These are phyloP conservation scores for Cryptococcus jaspeensis DNA, from an alignment of 1,284 basidiomycete genomes.

Conservation along the genomic window DNA sequence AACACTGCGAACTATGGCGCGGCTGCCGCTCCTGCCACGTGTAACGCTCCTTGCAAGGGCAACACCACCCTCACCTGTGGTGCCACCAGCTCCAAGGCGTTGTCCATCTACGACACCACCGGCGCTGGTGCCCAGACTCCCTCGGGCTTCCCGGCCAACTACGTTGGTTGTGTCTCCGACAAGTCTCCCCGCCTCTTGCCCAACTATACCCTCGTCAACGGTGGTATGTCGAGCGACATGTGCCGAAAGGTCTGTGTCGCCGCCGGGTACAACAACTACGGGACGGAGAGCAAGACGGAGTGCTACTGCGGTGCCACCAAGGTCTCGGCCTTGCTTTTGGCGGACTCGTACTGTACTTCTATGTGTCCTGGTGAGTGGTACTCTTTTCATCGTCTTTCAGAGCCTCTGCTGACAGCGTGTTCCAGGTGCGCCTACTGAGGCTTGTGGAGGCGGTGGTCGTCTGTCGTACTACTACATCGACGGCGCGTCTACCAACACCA, in stretches of 20 bases:
- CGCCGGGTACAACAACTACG: constrained; percentile 24
- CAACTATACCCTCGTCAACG: constrained; percentile 18
- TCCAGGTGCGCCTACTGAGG: constrained; percentile 9
- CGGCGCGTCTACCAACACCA: constrained; percentile 2
- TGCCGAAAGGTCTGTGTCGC: constrained; percentile 26
- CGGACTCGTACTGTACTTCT: constrained; percentile 23
- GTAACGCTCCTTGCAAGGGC: constrained; percentile 18
- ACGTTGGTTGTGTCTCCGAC: constrained; percentile 32
- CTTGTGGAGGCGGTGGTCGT: constrained; percentile 16
- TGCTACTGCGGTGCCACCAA: constrained; percentile 25
- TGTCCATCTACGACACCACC: constrained; percentile 33
- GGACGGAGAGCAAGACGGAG: constrained; percentile 25
- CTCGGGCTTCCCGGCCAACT: constrained; percentile 24
- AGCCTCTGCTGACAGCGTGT: not conserved
- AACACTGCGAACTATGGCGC: constrained; percentile 21
- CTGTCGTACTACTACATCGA: constrained; percentile 10
- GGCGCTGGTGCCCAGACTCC: constrained; percentile 23
- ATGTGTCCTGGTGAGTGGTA: constrained; percentile 17
- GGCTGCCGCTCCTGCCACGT: constrained; percentile 10
- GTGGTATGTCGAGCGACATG: constrained; percentile 19
- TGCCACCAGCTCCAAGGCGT: constrained; percentile 13
- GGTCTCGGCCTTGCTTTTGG: constrained; percentile 2
- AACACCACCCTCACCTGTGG: constrained; percentile 28
- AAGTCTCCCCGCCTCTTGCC: constrained; percentile 16
- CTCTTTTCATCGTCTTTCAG: not conserved